These are phyloP conservation scores for Polyrhizophydium stewartii DNA, from an alignment of 371 early-diverging fungal species.

Conservation along the genomic window DNA sequence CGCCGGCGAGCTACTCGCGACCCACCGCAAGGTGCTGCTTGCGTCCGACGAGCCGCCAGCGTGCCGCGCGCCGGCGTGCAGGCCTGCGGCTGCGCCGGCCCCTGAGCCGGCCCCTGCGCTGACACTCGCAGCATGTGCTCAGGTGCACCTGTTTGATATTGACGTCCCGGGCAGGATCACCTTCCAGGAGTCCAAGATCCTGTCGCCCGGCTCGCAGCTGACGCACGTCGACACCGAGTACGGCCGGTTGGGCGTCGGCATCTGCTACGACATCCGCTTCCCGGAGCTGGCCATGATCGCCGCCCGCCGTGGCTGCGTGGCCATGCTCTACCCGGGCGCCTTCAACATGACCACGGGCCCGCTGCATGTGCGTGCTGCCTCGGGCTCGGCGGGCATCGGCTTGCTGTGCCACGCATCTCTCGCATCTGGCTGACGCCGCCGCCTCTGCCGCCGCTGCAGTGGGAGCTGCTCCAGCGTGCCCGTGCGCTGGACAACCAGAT, in stretches of 20 bases:
- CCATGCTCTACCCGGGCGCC: conserved; percentile 92
- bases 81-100: no score
- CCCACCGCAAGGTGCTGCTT: conserved; percentile 41
- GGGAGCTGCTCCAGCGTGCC: conserved; percentile 89
- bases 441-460: conserved; percentile 52
- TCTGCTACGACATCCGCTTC: conserved; percentile 96
- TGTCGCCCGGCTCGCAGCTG: conserved; percentile 67
- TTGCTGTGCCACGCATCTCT: background rate
- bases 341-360: conserved; percentile 96
- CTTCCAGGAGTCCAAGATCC: conserved; percentile 86
- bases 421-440: background rate
- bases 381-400: background rate
- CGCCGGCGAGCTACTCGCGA: conserved; percentile 47
- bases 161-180: conserved; percentile 88
- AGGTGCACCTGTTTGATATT: conserved; percentile 95
- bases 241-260: conserved; percentile 87
- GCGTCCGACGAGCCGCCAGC: no score
- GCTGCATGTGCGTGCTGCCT: conserved; percentile 23
- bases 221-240: conserved; percentile 77
- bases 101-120: no score
- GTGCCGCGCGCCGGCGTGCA: no score
- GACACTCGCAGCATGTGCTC: background rate
- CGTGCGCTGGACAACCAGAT: conserved; percentile 72
- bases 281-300: conserved; percentile 94
- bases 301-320: conserved; percentile 80